Conservation (phyloP, 805 yeast genomes). For the Candida morakotiae region DNA sequence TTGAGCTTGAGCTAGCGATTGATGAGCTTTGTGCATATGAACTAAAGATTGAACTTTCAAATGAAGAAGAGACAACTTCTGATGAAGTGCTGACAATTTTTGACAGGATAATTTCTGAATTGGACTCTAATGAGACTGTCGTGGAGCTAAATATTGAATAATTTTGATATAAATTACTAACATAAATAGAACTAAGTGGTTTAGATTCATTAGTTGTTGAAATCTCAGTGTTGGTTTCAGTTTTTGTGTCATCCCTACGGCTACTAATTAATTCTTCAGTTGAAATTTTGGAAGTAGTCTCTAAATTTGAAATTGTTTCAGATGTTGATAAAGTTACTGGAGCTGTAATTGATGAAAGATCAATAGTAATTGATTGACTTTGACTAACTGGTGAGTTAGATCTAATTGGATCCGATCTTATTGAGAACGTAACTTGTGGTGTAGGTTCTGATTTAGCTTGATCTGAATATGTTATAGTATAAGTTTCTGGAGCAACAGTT, state of each 20-base stretch:
- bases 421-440: conserved; percentile 16
- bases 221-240: conserved; percentile 3
- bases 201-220: conserved; percentile 1
- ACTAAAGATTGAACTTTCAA: neutral
- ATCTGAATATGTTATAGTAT: conserved; percentile 14
- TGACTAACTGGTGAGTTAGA: conserved; percentile 21
- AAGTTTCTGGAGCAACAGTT: conserved; percentile 2
- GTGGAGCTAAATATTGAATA: neutral
- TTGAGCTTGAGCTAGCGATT: conserved; percentile 4
- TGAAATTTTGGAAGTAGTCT: conserved; percentile 2
- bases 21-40: conserved; percentile 3
- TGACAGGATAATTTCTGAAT: neutral
- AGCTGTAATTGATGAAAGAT: conserved; percentile 16
- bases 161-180: neutral
- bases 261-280: too few relatives aligned
- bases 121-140: neutral
- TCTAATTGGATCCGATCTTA: conserved; percentile 25
- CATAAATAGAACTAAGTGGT: conserved; percentile 3
- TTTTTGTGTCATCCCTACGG: neutral
- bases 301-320: neutral
- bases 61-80: neutral
- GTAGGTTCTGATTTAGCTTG: conserved; percentile 15
- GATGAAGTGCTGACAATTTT: too few relatives aligned
- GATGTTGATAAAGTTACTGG: conserved; percentile 5
- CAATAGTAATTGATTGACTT: conserved; percentile 20